These are phyloP conservation scores for Paspalum notatum DNA, from an alignment of 176 grass and related monocot genomes.

Conservation along the genomic window DNA sequence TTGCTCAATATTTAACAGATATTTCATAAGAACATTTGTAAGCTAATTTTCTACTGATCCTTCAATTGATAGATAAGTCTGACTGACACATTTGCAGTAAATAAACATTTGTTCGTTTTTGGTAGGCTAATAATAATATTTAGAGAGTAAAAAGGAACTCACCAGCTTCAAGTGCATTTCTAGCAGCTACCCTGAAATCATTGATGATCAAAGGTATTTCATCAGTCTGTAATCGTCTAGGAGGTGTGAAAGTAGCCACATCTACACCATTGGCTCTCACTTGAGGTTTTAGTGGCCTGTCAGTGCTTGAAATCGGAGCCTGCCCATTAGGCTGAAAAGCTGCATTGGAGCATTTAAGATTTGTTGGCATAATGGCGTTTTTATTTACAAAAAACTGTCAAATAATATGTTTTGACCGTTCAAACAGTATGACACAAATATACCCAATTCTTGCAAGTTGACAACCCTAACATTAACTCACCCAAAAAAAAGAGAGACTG, in stretches of 20 bases:
- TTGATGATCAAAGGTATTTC: slow-evolving; percentile 62
- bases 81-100: background rate
- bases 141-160: slow-evolving; percentile 17
- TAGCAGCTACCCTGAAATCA: slow-evolving; percentile 65
- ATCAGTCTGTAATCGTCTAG: slow-evolving; percentile 49
- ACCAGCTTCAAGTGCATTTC: slow-evolving; percentile 77
- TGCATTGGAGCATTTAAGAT: slow-evolving; percentile 24
- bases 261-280: slow-evolving; percentile 49
- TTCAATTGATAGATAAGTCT: background rate
- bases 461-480: background rate
- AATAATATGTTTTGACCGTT: too few species aligned
- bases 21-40: background rate
- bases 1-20: background rate
- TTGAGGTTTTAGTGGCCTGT: slow-evolving; percentile 51
- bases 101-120: background rate
- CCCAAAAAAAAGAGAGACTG: background rate
- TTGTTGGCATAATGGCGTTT: background rate
- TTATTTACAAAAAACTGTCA: background rate
- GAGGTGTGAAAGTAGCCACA: slow-evolving; percentile 37
- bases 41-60: background rate
- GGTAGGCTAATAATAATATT: background rate
- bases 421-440: background rate
- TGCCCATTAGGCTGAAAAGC: slow-evolving; percentile 64
- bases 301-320: slow-evolving; percentile 71
- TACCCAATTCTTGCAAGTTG: slow-evolving; percentile 23